Conservation (phyloP, 352 stramenopile genomes). For the Thalassiosira mediterranea region DNA sequence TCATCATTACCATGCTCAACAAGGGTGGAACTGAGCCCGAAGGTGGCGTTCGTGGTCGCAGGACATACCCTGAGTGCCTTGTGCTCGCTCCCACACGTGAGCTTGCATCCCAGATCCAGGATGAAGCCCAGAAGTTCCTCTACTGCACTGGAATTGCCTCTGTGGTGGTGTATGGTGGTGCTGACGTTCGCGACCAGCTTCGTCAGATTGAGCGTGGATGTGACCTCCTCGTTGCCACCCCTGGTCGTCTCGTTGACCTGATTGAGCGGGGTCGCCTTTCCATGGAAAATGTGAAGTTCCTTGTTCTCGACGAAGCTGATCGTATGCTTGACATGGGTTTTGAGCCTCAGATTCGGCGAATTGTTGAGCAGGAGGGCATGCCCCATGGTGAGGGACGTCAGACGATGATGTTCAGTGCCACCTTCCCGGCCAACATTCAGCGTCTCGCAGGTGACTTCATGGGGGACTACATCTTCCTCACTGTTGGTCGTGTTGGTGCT, state of each 20-base stretch:
- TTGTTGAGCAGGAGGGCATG: constrained; percentile 98
- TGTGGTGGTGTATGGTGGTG: constrained; percentile 95
- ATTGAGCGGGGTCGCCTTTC: constrained; percentile 93
- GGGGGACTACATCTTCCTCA: constrained; percentile 99
- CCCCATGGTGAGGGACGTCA: constrained; percentile 91
- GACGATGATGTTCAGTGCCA: constrained; percentile 99
- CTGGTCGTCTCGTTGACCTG: constrained; percentile 97
- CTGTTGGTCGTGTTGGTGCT: constrained; percentile 95
- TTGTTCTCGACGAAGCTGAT: constrained; percentile 99
- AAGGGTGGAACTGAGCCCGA: constrained; percentile 60
- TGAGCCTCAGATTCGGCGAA: constrained; percentile 97
- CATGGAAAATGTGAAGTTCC: constrained; percentile 92
- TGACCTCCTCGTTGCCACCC: constrained; percentile 93
- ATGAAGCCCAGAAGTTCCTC: constrained; percentile 92
- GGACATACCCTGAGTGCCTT: constrained; percentile 92
- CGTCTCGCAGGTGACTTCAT: constrained; percentile 95
- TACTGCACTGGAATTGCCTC: constrained; percentile 90
- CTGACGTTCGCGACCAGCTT: constrained; percentile 94
- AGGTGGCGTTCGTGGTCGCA: constrained; percentile 39
- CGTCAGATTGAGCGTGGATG: constrained; percentile 97
- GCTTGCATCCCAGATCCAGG: constrained; percentile 95
- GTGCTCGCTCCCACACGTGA: constrained; percentile 95
- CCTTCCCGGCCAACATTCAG: constrained; percentile 94
- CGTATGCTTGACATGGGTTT: constrained; percentile 99
- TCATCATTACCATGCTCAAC: constrained; percentile 87